Evolutionary conservation across 2,329 filamentous ascomycete species (phyloP).

Genomic region (Arthrobotrys sinensis): DNA sequence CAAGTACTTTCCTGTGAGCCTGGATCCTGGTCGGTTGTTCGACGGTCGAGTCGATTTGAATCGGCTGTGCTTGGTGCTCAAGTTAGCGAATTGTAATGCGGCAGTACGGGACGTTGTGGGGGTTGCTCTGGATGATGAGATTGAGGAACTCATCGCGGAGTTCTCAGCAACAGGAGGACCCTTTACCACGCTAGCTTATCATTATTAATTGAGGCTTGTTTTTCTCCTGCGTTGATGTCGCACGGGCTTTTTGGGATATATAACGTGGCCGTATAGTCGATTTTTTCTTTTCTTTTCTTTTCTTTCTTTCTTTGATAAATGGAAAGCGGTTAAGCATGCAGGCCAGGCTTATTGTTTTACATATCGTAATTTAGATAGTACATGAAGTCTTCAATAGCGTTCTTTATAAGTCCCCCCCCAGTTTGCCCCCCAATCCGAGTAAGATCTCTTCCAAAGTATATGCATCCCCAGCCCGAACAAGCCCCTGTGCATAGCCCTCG

Average conservation of each 20-base stretch:
- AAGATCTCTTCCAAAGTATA: not conserved
- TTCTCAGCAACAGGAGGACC: conserved; percentile 8
- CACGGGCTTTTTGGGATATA: too few species aligned
- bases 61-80: conserved; percentile 6
- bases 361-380: too few species aligned
- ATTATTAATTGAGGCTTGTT: conserved; percentile 1
- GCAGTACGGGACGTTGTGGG: conserved; percentile 21
- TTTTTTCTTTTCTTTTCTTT: too few species aligned
- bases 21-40: conserved; percentile 13
- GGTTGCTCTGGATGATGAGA: conserved; percentile 18
- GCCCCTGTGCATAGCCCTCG: not conserved
- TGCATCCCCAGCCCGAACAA: not conserved
- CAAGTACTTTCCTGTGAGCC: conserved; percentile 18
- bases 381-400: too few species aligned
- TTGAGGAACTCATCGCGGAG: conserved; percentile 11
- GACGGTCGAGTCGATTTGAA: conserved; percentile 10
- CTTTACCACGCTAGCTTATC: not conserved
- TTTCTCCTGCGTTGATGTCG: conserved; percentile 1
- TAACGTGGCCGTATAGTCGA: too few species aligned
- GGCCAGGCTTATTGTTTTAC: too few species aligned
- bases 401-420: too few species aligned
- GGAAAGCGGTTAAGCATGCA: too few species aligned
- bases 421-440: too few species aligned
- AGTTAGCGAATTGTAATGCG: conserved; percentile 23
- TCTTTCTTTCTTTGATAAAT: too few species aligned